These are phyloP conservation scores for Nicotiana attenuata DNA, from an alignment of 257 asterid species.

Conservation along the genomic window DNA sequence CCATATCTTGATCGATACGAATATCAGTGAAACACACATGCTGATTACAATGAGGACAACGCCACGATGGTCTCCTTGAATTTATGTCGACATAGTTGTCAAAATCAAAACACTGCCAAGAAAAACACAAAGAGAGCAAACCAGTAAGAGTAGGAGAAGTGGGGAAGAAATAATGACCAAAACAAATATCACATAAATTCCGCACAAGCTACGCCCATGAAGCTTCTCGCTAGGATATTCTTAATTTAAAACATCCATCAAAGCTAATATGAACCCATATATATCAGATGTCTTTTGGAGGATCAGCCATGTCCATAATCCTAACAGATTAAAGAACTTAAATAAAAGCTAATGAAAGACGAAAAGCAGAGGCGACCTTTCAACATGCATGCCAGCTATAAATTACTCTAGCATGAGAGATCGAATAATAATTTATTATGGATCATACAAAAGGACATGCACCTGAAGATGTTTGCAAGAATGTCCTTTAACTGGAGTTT, in stretches of 20 bases:
- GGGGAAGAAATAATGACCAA: not conserved
- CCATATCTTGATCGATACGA: slow-evolving; percentile 72
- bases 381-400: not conserved
- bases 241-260: not conserved
- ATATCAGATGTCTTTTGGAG: not conserved
- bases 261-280: not conserved
- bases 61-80: slow-evolving; percentile 88
- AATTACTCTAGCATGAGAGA: not conserved
- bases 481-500: slow-evolving; percentile 82
- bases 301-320: not conserved
- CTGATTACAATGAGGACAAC: slow-evolving; percentile 91
- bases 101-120: slow-evolving; percentile 74
- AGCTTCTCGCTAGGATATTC: slow-evolving; percentile 6
- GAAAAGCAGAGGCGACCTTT: not conserved
- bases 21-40: slow-evolving; percentile 75
- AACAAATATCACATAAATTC: not conserved
- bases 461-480: slow-evolving; percentile 95
- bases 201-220: not conserved
- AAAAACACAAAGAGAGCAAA: not conserved
- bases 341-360: not conserved
- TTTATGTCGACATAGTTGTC: slow-evolving; percentile 72
- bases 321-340: not conserved
- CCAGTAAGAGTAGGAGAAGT: not conserved
- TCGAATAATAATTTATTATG: not conserved
- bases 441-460: slow-evolving; percentile 15